Evolutionary conservation across 2,329 filamentous ascomycete species (phyloP).

Genomic region (Cylindrodendrum hubeiense): DNA sequence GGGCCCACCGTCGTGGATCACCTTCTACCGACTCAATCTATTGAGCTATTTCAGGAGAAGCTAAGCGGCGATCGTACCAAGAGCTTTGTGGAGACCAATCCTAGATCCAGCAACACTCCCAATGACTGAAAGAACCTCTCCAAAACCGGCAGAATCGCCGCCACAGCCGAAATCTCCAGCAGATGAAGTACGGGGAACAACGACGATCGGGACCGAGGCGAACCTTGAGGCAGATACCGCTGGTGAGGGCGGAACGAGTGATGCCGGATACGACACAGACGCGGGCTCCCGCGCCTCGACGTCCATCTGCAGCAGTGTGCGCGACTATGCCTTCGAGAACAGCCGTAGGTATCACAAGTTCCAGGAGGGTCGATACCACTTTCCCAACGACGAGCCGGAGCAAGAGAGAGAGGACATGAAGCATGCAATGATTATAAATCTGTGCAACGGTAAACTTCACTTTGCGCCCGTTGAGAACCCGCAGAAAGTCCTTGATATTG

Average conservation of each 20-base stretch:
- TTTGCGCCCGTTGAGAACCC: slow-evolving; percentile 5
- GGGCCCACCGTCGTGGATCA: too few species aligned
- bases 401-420: slow-evolving; percentile 19
- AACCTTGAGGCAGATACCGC: background rate
- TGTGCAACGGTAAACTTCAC: slow-evolving; percentile 12
- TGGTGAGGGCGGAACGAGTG: background rate
- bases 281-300: background rate
- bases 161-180: too few species aligned
- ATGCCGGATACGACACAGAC: slow-evolving; percentile 7
- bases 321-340: slow-evolving; percentile 22
- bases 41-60: too few species aligned
- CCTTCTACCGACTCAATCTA: too few species aligned
- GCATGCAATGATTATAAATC: slow-evolving; percentile 15
- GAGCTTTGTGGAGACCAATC: too few species aligned
- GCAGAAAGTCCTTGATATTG: slow-evolving; percentile 13
- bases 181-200: too few species aligned
- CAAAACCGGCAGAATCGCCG: too few species aligned
- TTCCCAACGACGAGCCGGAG: slow-evolving; percentile 19
- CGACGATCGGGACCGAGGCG: background rate
- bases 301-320: slow-evolving; percentile 15
- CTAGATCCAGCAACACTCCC: too few species aligned
- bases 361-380: slow-evolving; percentile 18
- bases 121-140: too few species aligned
- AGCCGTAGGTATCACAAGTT: slow-evolving; percentile 16
- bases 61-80: too few species aligned